Conservation (phyloP, 1,139 yeast species). For the Zygotorulaspora mrakii region DNA sequence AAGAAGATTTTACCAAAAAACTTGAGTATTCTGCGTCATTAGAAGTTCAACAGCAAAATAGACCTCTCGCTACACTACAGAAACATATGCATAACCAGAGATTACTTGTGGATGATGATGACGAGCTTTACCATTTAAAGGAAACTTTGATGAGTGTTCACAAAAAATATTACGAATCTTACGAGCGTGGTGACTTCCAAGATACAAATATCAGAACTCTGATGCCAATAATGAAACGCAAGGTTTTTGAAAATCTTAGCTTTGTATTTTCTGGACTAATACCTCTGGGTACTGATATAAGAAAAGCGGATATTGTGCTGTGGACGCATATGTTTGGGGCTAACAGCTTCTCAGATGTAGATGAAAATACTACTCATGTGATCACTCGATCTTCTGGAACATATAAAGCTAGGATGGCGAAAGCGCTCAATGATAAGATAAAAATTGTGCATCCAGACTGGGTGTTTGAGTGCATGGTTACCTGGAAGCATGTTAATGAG, state of each 20-base stretch:
- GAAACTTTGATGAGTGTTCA: conserved; percentile 64
- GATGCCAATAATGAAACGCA: conserved; percentile 66
- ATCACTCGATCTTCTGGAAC: conserved; percentile 74
- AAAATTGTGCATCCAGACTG: conserved; percentile 89
- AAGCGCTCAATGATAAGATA: conserved; percentile 58
- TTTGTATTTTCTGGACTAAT: conserved; percentile 83
- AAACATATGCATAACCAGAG: conserved; percentile 66
- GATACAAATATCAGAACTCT: conserved; percentile 61
- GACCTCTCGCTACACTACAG: conserved; percentile 83
- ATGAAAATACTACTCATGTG: conserved; percentile 80
- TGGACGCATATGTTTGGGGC: conserved; percentile 96
- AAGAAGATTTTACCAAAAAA: conserved; percentile 43
- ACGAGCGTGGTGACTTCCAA: conserved; percentile 32
- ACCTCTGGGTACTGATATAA: conserved; percentile 70
- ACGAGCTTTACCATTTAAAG: conserved; percentile 64
- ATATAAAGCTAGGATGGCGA: conserved; percentile 73
- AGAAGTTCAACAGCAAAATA: conserved; percentile 45
- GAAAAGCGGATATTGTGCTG: conserved; percentile 76
- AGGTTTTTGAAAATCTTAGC: conserved; percentile 64
- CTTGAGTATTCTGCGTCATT: conserved; percentile 39
- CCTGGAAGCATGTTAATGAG: conserved; percentile 73
- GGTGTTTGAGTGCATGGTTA: conserved; percentile 80
- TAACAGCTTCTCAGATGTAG: conserved; percentile 67
- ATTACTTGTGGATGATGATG: conserved; percentile 74
- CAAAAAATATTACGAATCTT: conserved; percentile 51